phyloP scores from a whole-genome alignment of 257 asterid species.

The Craterostigma plantagineum region DNA sequence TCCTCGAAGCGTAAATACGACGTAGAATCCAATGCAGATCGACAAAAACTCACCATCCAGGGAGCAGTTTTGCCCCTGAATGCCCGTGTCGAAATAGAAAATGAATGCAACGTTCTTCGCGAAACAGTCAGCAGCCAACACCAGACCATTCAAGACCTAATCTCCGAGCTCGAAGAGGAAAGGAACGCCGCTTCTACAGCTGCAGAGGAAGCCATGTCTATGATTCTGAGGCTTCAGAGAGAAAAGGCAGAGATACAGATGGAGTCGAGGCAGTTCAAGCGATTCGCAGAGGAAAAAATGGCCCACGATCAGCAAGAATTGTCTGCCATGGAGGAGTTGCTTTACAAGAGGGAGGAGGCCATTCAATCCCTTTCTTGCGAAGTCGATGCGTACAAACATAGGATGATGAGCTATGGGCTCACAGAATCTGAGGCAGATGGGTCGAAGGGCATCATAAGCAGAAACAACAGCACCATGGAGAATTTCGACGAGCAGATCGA shows the following conservation, averaged over 20 bases:
- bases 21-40: constrained; percentile 36
- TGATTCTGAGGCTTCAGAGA: constrained; percentile 94
- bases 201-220: constrained; percentile 96
- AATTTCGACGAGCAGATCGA: constrained; percentile 30
- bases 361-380: constrained; percentile 71
- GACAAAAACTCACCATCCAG: constrained; percentile 25
- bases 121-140: constrained; percentile 72
- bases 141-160: constrained; percentile 57
- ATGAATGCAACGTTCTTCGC: constrained; percentile 66
- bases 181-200: constrained; percentile 90
- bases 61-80: constrained; percentile 35
- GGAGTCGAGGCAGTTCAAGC: constrained; percentile 90
- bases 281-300: constrained; percentile 83
- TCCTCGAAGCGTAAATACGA: constrained; percentile 68
- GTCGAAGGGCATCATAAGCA: constrained; percentile 22
- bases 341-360: constrained; percentile 83
- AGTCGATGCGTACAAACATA: constrained; percentile 69
- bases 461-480: constrained; percentile 27
- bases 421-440: constrained; percentile 53
- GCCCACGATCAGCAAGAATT: constrained; percentile 81
- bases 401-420: constrained; percentile 78
- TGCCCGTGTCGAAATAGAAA: constrained; percentile 66
- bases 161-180: constrained; percentile 81
- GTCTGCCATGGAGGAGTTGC: constrained; percentile 50
- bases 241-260: constrained; percentile 92